phyloP scores from a whole-genome alignment of 1,139 yeast genomes.

The Saccharomyces pastorianus region DNA sequence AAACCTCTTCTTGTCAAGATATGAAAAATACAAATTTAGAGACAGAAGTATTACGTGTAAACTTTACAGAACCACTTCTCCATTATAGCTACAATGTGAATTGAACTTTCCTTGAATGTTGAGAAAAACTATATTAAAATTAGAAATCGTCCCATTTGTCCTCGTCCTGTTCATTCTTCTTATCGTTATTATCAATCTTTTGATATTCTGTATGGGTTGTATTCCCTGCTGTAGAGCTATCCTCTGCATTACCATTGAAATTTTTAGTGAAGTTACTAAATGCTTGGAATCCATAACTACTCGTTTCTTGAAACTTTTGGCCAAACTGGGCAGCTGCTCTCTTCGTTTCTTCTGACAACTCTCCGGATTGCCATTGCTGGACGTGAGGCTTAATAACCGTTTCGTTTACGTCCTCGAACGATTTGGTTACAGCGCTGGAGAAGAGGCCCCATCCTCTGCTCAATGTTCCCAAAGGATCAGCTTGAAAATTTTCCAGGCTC shows the following conservation, averaged over 20 bases:
- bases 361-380: slow-evolving; percentile 73
- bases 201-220: slow-evolving; percentile 11
- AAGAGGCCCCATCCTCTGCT: slow-evolving; percentile 92
- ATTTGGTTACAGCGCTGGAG: slow-evolving; percentile 72
- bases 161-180: slow-evolving; percentile 9
- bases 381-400: slow-evolving; percentile 83
- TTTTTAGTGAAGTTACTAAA: slow-evolving; percentile 55
- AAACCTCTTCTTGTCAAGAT: neutral
- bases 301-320: slow-evolving; percentile 84
- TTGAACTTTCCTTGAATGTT: neutral
- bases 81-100: neutral
- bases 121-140: neutral
- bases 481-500: slow-evolving; percentile 67
- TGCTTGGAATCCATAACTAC: slow-evolving; percentile 60
- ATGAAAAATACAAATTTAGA: neutral
- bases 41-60: neutral
- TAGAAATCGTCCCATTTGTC: slow-evolving; percentile 31
- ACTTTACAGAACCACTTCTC: neutral
- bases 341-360: slow-evolving; percentile 69
- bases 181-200: slow-evolving; percentile 4
- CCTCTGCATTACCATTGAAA: slow-evolving; percentile 13
- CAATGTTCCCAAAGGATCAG: slow-evolving; percentile 82
- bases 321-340: slow-evolving; percentile 95
- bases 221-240: slow-evolving; percentile 7
- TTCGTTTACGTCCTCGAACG: slow-evolving; percentile 79